Evolutionary conservation across 768 basidiomycete species (phyloP).

Genomic region (Suillus paluster): DNA sequence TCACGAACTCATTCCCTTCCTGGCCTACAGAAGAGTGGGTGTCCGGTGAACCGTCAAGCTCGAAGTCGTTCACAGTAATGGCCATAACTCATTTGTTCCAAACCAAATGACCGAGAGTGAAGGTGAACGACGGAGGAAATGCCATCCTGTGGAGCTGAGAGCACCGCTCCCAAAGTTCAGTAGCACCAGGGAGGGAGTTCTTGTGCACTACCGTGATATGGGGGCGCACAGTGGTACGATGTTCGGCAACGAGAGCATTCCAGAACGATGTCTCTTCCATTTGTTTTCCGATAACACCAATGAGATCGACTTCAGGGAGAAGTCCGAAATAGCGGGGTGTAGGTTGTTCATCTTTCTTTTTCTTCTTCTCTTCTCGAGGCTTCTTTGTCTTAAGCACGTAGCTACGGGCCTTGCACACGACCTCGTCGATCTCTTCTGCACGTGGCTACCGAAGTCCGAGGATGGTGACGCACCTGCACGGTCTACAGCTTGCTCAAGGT

Average conservation of each 20-base stretch:
- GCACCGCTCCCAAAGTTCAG: constrained; percentile 49
- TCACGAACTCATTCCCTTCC: constrained; percentile 52
- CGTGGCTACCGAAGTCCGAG: constrained; percentile 58
- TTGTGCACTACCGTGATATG: constrained; percentile 89
- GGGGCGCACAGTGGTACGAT: constrained; percentile 61
- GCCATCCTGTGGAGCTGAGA: constrained; percentile 17
- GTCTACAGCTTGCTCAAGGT: constrained; percentile 56
- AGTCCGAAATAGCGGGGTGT: constrained; percentile 78
- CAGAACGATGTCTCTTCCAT: constrained; percentile 53
- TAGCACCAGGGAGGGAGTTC: constrained; percentile 44
- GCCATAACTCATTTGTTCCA: constrained; percentile 87
- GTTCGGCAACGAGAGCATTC: constrained; percentile 44
- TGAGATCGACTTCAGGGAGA: constrained; percentile 72
- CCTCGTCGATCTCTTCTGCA: constrained; percentile 57
- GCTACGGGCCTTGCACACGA: constrained; percentile 40
- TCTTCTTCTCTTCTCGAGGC: constrained; percentile 37
- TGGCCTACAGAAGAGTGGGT: constrained; percentile 28
- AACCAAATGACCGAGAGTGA: constrained; percentile 63
- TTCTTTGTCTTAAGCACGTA: constrained; percentile 45
- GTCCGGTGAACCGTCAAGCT: constrained; percentile 35
- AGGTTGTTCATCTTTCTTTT: constrained; percentile 28
- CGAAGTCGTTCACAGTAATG: constrained; percentile 66
- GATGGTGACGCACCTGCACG: constrained; percentile 56
- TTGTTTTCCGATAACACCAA: constrained; percentile 45
- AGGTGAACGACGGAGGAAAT: constrained; percentile 59